Conservation (phyloP, 1,284 basidiomycete genomes). For the Cryptococcus wingfieldii region DNA sequence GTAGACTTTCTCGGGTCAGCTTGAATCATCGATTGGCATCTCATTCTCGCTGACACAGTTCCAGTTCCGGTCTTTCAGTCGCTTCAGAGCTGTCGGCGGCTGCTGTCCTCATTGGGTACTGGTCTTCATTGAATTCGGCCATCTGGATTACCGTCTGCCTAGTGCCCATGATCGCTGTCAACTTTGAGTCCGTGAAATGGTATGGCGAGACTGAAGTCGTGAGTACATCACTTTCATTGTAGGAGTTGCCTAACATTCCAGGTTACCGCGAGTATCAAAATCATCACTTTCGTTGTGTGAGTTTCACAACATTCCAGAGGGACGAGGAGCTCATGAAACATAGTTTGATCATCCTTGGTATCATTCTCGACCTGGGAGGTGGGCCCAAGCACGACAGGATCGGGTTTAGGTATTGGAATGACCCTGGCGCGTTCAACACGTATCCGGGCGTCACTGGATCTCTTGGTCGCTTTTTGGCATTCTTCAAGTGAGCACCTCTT, state of each 20-base stretch:
- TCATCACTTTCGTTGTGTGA: too few relatives aligned
- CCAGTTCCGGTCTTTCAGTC: slow-evolving; percentile 2
- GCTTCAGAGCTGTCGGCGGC: slow-evolving; percentile 13
- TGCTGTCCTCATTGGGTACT: slow-evolving; percentile 5
- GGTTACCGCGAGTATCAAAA: too few relatives aligned
- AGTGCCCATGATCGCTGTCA: slow-evolving; percentile 7
- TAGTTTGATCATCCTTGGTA: slow-evolving; percentile 50
- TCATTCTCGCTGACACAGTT: too few relatives aligned
- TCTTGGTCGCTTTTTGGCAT: slow-evolving; percentile 3
- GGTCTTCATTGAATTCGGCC: slow-evolving; percentile 7
- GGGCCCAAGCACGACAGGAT: slow-evolving; percentile 41
- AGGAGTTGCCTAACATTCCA: too few relatives aligned
- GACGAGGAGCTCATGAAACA: too few relatives aligned
- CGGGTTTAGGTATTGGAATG: slow-evolving; percentile 50
- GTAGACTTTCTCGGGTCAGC: slow-evolving; percentile 6
- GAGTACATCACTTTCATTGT: too few relatives aligned
- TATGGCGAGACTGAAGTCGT: background rate
- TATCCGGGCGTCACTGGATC: background rate
- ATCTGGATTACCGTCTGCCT: slow-evolving; percentile 8
- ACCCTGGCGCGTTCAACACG: slow-evolving; percentile 51
- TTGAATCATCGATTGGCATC: too few relatives aligned
- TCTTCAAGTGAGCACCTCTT: background rate
- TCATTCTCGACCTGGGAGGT: slow-evolving; percentile 57
- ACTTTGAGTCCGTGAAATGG: slow-evolving; percentile 8
- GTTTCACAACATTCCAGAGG: too few relatives aligned